Conservation (phyloP, 1,139 yeast genomes). For the Meyerozyma guilliermondii region DNA sequence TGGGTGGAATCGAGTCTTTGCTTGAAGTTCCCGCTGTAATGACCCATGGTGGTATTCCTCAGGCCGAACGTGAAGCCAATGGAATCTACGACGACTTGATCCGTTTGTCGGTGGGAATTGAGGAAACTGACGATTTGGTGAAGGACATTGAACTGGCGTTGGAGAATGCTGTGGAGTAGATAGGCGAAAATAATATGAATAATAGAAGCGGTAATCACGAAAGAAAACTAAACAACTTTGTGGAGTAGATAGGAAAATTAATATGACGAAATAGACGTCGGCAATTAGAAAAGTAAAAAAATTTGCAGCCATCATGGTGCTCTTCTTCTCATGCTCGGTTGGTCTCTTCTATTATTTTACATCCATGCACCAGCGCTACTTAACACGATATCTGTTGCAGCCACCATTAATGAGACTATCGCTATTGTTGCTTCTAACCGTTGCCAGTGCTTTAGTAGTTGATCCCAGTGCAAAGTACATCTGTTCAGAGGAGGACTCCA, state of each 20-base stretch:
- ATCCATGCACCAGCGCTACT: not conserved
- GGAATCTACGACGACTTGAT: constrained; percentile 82
- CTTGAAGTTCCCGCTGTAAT: constrained; percentile 87
- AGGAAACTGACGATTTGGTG: constrained; percentile 73
- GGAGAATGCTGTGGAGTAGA: constrained; percentile 17
- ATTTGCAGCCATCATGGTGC: no score
- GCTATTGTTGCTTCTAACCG: not conserved
- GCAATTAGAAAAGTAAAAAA: no score
- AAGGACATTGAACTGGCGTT: constrained; percentile 73
- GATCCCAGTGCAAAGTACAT: constrained; percentile 18
- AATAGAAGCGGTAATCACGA: no score
- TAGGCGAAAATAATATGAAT: not conserved
- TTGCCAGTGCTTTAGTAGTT: constrained; percentile 1
- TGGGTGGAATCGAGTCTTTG: constrained; percentile 86
- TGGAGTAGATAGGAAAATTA: not conserved
- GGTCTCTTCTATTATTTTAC: not conserved
- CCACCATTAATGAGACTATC: not conserved
- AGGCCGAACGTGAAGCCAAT: constrained; percentile 69
- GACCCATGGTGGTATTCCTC: constrained; percentile 93
- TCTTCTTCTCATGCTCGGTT: no score
- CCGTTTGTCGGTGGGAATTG: constrained; percentile 84
- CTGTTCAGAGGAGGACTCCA: constrained; percentile 41
- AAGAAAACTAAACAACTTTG: no score
- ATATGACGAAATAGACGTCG: no score
- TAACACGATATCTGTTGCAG: not conserved